A percentile compares a stretch with the other conserved stretches of the same genome.
Conservation (phyloP, 2,329 filamentous ascomycete genomes). For the Ceratocystis colombiana region DNA sequence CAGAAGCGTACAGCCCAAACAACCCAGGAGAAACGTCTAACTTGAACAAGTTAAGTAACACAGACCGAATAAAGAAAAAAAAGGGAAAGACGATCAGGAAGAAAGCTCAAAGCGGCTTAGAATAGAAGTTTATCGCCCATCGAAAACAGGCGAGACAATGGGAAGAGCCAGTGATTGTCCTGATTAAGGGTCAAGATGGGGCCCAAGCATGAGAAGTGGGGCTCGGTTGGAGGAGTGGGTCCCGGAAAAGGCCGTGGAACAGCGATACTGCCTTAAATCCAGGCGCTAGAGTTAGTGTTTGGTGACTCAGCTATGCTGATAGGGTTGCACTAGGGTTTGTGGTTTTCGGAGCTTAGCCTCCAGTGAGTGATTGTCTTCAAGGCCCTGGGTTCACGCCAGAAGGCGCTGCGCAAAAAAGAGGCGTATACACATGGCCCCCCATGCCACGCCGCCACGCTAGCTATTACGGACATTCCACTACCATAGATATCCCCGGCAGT, state of each 20-base stretch:
- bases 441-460: neutral
- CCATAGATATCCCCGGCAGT: slow-evolving; percentile 63
- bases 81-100: neutral
- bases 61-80: neutral
- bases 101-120: neutral
- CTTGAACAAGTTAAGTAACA: neutral
- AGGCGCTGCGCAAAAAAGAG: neutral
- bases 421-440: neutral
- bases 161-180: neutral
- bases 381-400: no score
- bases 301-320: neutral
- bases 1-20: no score
- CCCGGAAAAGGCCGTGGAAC: neutral
- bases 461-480: slow-evolving; percentile 29
- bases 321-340: neutral
- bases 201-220: neutral
- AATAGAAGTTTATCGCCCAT: neutral
- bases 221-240: neutral
- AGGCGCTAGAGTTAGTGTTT: neutral
- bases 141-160: slow-evolving; percentile 1
- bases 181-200: no score
- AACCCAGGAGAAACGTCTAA: no score
- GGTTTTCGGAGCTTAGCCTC: no score
- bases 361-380: no score
- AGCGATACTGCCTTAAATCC: neutral